A percentile compares a stretch with the other conserved stretches of the same genome.
Evolutionary conservation across 179 eudicot genomes (phyloP).

Genomic region (Beta lomatogona): DNA sequence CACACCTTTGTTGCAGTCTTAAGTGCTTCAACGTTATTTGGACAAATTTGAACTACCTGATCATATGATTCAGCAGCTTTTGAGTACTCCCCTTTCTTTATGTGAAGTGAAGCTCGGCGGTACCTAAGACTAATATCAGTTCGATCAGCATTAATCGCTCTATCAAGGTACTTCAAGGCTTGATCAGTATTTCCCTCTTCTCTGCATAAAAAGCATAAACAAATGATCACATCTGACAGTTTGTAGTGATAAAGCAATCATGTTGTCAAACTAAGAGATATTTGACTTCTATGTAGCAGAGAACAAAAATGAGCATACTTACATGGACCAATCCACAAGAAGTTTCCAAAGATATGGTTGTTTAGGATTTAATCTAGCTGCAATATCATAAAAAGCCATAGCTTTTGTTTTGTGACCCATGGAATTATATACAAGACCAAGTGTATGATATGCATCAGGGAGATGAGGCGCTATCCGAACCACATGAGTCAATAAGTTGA

Average conservation of each 20-base stretch:
- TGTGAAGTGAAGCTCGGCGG: conserved; percentile 60
- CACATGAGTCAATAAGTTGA: conserved; percentile 58
- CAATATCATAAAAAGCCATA: conserved; percentile 60
- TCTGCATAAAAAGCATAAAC: neutral
- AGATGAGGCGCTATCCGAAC: conserved; percentile 68
- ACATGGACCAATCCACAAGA: conserved; percentile 68
- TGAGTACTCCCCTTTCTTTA: conserved; percentile 59
- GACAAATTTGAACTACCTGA: conserved; percentile 58
- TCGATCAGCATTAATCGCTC: conserved; percentile 87
- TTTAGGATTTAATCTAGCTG: conserved; percentile 73
- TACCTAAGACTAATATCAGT: conserved; percentile 57
- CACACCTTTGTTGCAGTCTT: conserved; percentile 53
- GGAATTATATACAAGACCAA: conserved; percentile 59
- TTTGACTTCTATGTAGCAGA: no score
- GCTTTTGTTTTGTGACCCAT: conserved; percentile 65
- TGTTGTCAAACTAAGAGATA: no score
- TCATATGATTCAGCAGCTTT: conserved; percentile 90
- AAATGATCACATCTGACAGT: no score
- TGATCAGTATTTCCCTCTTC: conserved; percentile 52
- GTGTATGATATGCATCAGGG: conserved; percentile 73
- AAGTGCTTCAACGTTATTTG: conserved; percentile 61
- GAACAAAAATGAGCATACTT: conserved; percentile 36
- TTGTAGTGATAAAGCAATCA: no score
- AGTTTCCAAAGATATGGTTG: conserved; percentile 70
- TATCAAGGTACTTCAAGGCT: conserved; percentile 69